Percentiles rank a stretch among this genome's conserved stretches.
phyloP scores from a whole-genome alignment of 2,329 filamentous ascomycete species.

The Botrytis porri region DNA sequence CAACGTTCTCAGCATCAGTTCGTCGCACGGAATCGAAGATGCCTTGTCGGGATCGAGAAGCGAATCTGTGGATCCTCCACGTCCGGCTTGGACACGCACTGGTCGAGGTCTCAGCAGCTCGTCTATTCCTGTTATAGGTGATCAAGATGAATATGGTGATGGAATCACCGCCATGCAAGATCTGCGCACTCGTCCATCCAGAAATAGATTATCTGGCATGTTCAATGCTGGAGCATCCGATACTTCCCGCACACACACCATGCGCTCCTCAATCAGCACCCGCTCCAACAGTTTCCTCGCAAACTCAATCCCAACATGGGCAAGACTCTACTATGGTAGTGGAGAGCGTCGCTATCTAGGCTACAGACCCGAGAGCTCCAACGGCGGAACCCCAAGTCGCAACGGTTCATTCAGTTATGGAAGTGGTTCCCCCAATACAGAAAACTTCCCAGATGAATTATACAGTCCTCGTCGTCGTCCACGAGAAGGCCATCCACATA shows the following conservation, averaged over 20 bases:
- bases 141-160: constrained; percentile 63
- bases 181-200: constrained; percentile 52
- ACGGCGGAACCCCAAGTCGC: constrained; percentile 43
- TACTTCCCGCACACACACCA: constrained; percentile 36
- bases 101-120: constrained; percentile 38
- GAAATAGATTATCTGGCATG: constrained; percentile 51
- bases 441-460: constrained; percentile 47
- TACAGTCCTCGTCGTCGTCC: constrained; percentile 48
- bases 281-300: constrained; percentile 44
- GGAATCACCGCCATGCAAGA: constrained; percentile 58
- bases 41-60: constrained; percentile 23
- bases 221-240: constrained; percentile 48
- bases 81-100: constrained; percentile 43
- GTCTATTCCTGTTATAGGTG: constrained; percentile 48
- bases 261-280: constrained; percentile 41
- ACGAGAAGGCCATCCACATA: constrained; percentile 39
- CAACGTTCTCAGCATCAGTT: constrained; percentile 57
- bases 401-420: constrained; percentile 42
- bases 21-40: constrained; percentile 40
- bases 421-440: constrained; percentile 49
- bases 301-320: constrained; percentile 46
- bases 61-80: constrained; percentile 49
- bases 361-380: constrained; percentile 34
- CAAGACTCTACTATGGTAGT: constrained; percentile 67
- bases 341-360: constrained; percentile 56